Evolutionary conservation across 2,329 filamentous ascomycete species (phyloP).

Genomic region (Clarireedia hainanense): DNA sequence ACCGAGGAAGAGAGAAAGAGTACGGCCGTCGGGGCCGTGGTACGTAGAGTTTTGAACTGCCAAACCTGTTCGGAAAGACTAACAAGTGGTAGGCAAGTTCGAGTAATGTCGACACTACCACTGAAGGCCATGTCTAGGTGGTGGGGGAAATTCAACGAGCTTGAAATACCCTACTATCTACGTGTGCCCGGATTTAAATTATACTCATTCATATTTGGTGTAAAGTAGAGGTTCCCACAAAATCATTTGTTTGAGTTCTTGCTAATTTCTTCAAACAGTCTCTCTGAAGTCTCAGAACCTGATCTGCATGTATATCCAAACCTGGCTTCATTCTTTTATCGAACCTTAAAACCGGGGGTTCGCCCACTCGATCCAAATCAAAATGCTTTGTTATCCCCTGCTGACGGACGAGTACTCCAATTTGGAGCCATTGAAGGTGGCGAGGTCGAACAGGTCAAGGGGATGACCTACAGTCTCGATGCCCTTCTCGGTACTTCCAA

Average conservation of each 20-base stretch:
- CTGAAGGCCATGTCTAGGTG: constrained; percentile 63
- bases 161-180: constrained; percentile 61
- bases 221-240: constrained; percentile 43
- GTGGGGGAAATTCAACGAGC: constrained; percentile 69
- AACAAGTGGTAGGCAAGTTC: constrained; percentile 47
- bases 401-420: constrained; percentile 85
- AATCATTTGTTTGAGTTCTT: background rate
- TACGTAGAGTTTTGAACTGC: constrained; percentile 22
- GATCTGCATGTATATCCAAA: constrained; percentile 90
- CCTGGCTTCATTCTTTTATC: constrained; percentile 94
- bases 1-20: constrained; percentile 42
- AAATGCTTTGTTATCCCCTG: constrained; percentile 75
- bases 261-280: constrained; percentile 36
- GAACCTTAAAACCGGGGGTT: constrained; percentile 79
- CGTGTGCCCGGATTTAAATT: constrained; percentile 67
- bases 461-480: constrained; percentile 95
- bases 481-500: constrained; percentile 71
- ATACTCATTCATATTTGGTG: constrained; percentile 66
- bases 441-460: constrained; percentile 97
- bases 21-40: constrained; percentile 62
- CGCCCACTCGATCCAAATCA: constrained; percentile 77
- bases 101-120: constrained; percentile 67
- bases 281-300: constrained; percentile 78
- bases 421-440: constrained; percentile 88
- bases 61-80: constrained; percentile 4